phyloP scores from a whole-genome alignment of 345 rosid genomes.

The Eucalyptus camaldulensis region DNA sequence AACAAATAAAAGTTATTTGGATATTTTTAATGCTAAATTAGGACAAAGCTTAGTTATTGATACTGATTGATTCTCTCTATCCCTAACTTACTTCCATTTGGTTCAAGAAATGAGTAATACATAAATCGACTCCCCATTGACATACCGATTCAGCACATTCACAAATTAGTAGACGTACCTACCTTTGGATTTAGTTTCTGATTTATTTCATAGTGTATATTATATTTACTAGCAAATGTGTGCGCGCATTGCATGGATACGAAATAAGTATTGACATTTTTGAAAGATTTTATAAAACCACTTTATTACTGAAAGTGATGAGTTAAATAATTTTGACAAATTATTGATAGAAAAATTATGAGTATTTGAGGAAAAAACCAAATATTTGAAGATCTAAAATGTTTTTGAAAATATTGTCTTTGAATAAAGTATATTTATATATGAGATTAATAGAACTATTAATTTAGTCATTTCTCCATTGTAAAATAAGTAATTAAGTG shows the following conservation, averaged over 20 bases:
- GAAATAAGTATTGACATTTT: background rate
- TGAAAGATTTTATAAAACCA: too few species aligned
- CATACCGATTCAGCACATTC: accelerated
- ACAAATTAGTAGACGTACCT: accelerated
- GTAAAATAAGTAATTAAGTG: background rate
- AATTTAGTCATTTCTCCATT: background rate
- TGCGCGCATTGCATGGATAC: background rate
- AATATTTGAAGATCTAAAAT: background rate
- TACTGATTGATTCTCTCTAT: background rate
- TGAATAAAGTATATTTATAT: too few species aligned
- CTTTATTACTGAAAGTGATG: too few species aligned
- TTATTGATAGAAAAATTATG: too few species aligned
- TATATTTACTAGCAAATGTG: background rate
- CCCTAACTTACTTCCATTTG: background rate
- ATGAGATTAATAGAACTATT: background rate
- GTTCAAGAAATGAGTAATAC: background rate
- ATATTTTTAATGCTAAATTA: background rate
- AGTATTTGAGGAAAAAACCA: background rate
- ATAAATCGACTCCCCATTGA: accelerated
- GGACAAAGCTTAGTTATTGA: background rate
- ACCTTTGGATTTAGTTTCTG: accelerated
- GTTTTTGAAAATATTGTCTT: too few species aligned
- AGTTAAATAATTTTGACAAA: too few species aligned
- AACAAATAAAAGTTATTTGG: accelerated
- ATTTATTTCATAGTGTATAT: too few species aligned